A percentile compares a stretch with the other conserved stretches of the same genome.
phyloP scores from a whole-genome alignment of 345 rosid genomes.

The Salix purpurea region DNA sequence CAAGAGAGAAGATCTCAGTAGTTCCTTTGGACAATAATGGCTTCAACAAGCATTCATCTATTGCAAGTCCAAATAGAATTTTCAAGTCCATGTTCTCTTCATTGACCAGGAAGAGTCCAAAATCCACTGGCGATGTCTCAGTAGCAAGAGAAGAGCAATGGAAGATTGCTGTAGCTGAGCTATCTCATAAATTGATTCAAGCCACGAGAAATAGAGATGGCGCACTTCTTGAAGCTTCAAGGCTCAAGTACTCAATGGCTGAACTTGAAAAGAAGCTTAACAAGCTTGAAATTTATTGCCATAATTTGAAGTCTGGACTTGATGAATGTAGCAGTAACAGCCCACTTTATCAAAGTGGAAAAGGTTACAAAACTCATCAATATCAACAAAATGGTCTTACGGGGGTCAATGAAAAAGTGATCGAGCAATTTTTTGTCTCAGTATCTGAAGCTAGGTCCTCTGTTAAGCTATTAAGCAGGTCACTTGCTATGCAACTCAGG shows the following conservation, averaged over 20 bases:
- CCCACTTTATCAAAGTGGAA: constrained; percentile 25
- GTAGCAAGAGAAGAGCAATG: constrained; percentile 63
- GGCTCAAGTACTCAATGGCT: constrained; percentile 68
- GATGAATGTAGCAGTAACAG: constrained; percentile 50
- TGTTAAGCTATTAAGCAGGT: constrained; percentile 55
- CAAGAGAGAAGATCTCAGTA: constrained; percentile 73
- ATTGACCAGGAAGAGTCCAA: constrained; percentile 60
- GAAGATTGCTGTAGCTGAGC: constrained; percentile 71
- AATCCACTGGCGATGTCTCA: constrained; percentile 22
- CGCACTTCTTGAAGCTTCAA: constrained; percentile 71
- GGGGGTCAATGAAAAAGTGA: constrained; percentile 40
- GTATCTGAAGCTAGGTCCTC: constrained; percentile 72
- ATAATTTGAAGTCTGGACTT: constrained; percentile 66
- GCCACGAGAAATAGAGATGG: constrained; percentile 81
- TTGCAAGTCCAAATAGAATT: constrained; percentile 72
- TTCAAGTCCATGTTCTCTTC: constrained; percentile 70
- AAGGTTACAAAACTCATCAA: constrained; percentile 2
- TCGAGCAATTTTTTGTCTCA: constrained; percentile 56
- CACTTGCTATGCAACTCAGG: constrained; percentile 56
- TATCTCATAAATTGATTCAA: constrained; percentile 71
- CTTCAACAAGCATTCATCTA: constrained; percentile 38
- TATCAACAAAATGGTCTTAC: constrained; percentile 23
- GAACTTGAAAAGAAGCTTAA: constrained; percentile 95
- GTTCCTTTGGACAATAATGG: constrained; percentile 69
- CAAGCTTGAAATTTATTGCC: constrained; percentile 79